phyloP scores from a whole-genome alignment of 164 flowering plant genomes.

The Buxus sempervirens region DNA sequence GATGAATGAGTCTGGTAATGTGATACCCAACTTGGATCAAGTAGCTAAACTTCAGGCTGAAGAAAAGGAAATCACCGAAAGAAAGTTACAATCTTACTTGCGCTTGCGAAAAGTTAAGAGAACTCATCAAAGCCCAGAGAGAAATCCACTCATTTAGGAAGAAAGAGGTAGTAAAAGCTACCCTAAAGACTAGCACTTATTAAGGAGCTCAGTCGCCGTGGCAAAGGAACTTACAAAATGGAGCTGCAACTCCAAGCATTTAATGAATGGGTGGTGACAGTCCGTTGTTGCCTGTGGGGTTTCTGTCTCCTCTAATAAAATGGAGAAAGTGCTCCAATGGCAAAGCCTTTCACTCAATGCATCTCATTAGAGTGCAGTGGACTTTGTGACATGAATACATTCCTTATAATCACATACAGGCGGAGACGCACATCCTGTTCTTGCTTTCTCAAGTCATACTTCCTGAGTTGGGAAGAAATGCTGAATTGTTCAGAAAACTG shows the following conservation, averaged over 20 bases:
- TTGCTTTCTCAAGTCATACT: slow-evolving; percentile 4
- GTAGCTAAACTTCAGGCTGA: slow-evolving; percentile 14
- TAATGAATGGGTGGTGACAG: slow-evolving; percentile 24
- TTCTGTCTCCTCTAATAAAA: slow-evolving; percentile 32
- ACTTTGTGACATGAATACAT: slow-evolving; percentile 8
- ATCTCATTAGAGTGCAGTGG: slow-evolving; percentile 15
- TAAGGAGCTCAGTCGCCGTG: slow-evolving; percentile 15
- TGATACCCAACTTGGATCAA: not conserved
- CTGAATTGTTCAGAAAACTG: slow-evolving; percentile 29
- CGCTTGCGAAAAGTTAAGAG: not conserved
- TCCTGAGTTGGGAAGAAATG: slow-evolving; percentile 30
- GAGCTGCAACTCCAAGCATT: slow-evolving; percentile 21
- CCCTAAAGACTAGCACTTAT: slow-evolving; percentile 6
- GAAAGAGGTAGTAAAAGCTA: slow-evolving; percentile 2
- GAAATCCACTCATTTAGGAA: not conserved
- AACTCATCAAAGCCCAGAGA: not conserved
- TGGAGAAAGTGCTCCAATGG: slow-evolving; percentile 22
- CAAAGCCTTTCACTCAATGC: slow-evolving; percentile 15
- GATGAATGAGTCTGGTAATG: not conserved
- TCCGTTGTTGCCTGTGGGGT: too few relatives aligned
- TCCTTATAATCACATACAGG: slow-evolving; percentile 15
- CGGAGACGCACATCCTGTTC: not conserved
- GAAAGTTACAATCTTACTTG: not conserved
- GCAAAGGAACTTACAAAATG: slow-evolving; percentile 26
- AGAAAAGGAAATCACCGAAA: slow-evolving; percentile 11